Evolutionary conservation across 768 basidiomycete species (phyloP), one percentile per base, ranked within the genome.

Genomic region (Mycena pura): DNA sequence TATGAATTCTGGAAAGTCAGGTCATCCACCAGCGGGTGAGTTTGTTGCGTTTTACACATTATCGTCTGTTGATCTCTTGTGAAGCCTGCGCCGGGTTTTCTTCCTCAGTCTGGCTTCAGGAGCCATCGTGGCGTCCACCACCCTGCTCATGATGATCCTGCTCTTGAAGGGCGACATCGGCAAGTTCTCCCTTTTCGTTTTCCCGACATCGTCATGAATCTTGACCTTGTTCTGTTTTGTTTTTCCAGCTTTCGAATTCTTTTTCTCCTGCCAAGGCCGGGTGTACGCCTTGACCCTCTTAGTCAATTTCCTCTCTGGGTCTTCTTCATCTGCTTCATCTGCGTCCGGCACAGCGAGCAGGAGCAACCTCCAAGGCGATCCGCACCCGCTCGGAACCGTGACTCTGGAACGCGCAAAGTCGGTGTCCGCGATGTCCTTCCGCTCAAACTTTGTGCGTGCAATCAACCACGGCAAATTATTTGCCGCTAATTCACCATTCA

Each of bases 251-350:
- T 66, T 58, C 31, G 39, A 62, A 3, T 62, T 66, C 38, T 58
- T 62, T 28, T 66, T 66, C 47, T 41, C 38, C 11, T 55, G 60
- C 41, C 60, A 66, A 47, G 64, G 64, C 15, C 64, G 64, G 15
- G 32, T 62, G 3, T 66, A 66, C 53, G 60, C 64, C 22, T 32
- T 66, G 41, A 62, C 60, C 3, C 51, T 66, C 19, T 34, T 66
- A n/a, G 21, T 34, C 52, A 66, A 59, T 38, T 62, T 66, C 41
- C 41, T 66, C 2, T 65, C 60, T 11, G 41, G 55, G 11, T 31
- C 59, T 3, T 47, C 54, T 14, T 46, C 47, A 8, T 40, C 14
- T 5, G 21, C 19, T 15, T 40, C 40, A 10, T 19, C 57, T 17
- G 28, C 19, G 9, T 21, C 22, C 4, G 14, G n/a, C n/a, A n/a